Evolutionary conservation across 257 asterid species (phyloP), one percentile per base, ranked within the genome.

Genomic region (Ilex asprella): DNA sequence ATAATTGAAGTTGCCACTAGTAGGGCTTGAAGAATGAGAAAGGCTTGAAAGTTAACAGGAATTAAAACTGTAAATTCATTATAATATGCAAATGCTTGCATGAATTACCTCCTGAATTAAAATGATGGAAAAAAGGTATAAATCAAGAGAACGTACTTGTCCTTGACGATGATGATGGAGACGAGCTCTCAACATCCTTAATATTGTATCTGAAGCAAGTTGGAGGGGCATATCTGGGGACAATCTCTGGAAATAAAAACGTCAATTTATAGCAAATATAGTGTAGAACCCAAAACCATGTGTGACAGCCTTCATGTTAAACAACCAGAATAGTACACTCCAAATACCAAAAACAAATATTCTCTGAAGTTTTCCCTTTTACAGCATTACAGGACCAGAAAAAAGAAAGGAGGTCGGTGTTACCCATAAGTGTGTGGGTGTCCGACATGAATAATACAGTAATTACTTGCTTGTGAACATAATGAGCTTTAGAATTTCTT

Each of bases 161-260:
- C 99, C 97, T 81, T 85, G 86, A 56, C 73, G 81, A 73, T 77
- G 87, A 74, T 93, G 99, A 79, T 93, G 97, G 60, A 74, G 88
- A 31, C 96, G 86, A 64, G 99, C 99, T 76, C 90, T 80, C 70
- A 87, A 73, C 82, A 93, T 70, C 78, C 82, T 89, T 67, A 93
- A 73, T 64, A 93, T 75, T 66, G 96, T 93, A 56, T 85, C 88
- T 3, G 97, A 89, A 55, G 91, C 99, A 67, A 85, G 90, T 70
- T 82, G 94, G 74, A 93, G 91, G 58, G 99, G 95, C 86, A 82
- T 82, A 66, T 81, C 83, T 56, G 86, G 84, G 15, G 99, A 85
- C 78, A 92, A 72, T 67, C 94, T 87, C 99, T 92, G 93, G 76
- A 71, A 50, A 75, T 67, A 55, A 66, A 73, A 65, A 51, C 59